Evolutionary conservation across 2,329 filamentous ascomycete genomes (phyloP), one percentile per base, ranked within the genome.

Genomic region (Leptographium galeiforme): DNA sequence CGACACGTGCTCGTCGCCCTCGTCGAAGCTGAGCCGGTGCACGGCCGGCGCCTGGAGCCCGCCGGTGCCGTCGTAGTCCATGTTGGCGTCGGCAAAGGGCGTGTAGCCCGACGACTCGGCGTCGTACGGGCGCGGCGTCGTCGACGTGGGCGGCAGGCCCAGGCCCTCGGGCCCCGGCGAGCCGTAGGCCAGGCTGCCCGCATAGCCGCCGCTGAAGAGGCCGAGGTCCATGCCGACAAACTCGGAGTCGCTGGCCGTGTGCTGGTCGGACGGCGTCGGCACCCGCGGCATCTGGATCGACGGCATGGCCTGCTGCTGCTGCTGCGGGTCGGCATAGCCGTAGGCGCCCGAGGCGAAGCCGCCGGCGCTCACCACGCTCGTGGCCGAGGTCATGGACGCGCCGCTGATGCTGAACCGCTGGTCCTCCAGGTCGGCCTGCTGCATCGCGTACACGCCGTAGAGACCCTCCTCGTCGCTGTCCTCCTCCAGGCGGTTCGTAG

Each of bases 31-130:
- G 61, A 89, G 74, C 56, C 89, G 80, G 59, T 89, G 78, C 8
- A 74, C 75, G 50, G 75, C 81, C 2, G 90, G 89, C 55, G 87
- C 79, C 57, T 89, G 82, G 33, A 96, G 69, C 1, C 93, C 93
- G 43, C 91, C 93, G n/a, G 89, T 96, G 8, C 87, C 90, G 50
- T 81, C 86, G 48, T 88, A 89, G 66, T 97, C 91, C 50, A 95
- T 85, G 52, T 86, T 79, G 7, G 85, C 88, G 53, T 82, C 76
- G 14, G 70, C 64, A 58, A 77, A 77, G 8, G 71, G 70, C 1
- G 72, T 65, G 52, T 68, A 70, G 14, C 58, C 64, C 1, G 65
- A 61, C 6, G 25, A 11, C 7, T 62, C 62, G 53, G 63, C 62
- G 16, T 68, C 64, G 52, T 65, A 64, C 66, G 57, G 69, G 64